Evolutionary conservation across 352 stramenopile genomes (phyloP).

Genomic region (Phytophthora brassicae): DNA sequence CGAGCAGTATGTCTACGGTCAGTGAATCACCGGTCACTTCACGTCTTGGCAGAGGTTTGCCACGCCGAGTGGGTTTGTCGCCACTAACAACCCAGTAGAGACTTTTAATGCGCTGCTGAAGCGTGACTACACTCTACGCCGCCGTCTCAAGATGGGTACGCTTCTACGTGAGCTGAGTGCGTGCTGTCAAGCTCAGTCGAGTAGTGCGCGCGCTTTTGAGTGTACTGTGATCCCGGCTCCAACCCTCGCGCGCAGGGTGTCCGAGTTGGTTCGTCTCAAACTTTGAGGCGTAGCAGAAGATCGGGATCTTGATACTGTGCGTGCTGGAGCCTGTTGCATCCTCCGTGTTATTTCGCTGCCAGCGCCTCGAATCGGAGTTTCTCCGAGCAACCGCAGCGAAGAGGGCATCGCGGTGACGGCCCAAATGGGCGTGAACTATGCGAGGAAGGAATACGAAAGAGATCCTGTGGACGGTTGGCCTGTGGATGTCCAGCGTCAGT

Average conservation of each 20-base stretch:
- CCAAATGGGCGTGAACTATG: too few relatives aligned
- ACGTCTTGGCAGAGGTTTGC: too few relatives aligned
- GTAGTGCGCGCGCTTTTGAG: not conserved
- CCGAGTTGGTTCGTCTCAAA: not conserved
- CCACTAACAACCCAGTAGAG: conserved; percentile 4
- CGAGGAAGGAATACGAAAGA: too few relatives aligned
- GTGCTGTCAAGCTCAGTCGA: not conserved
- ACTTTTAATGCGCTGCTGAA: too few relatives aligned
- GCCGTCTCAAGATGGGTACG: too few relatives aligned
- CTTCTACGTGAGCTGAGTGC: not conserved
- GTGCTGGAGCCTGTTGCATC: too few relatives aligned
- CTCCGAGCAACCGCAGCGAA: conserved; percentile 1
- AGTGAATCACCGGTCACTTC: not conserved
- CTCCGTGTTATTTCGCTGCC: not conserved
- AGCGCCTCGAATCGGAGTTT: not conserved
- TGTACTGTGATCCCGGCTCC: not conserved
- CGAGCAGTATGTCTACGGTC: not conserved
- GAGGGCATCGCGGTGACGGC: not conserved
- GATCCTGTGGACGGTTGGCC: too few relatives aligned
- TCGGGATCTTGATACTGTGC: not conserved
- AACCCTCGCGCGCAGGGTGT: not conserved
- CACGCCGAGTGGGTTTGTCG: not conserved
- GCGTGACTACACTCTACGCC: too few relatives aligned
- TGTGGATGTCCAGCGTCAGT: not conserved
- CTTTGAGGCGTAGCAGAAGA: not conserved